Base-by-base conservation (phyloP, 148 eudicot genomes). In the Spergularia bocconei region DNA sequence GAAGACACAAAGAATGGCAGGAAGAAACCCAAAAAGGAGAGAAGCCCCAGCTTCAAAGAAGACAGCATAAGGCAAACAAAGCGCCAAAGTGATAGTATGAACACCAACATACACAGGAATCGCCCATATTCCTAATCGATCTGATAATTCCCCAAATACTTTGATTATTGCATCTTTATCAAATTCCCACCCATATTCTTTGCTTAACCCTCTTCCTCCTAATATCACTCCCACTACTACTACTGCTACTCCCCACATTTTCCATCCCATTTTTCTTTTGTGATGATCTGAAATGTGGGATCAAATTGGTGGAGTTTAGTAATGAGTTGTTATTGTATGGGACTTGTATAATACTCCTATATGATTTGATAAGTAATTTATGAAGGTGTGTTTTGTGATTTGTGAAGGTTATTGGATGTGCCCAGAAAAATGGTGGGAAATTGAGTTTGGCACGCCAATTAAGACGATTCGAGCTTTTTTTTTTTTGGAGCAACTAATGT, bases 1-100 rank as follows among this genome's bases (percentile, higher is more conserved):
- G 68, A 90, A 88, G 74, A 92, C 96, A 74, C 91, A 88, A 14
- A 87, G 69, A 55, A 92, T 82, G 13, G 88, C 97, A 39, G 92
- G 88, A 38, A 90, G 38, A 79, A 92, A 92, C 6, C 97, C 95
- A 73, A 92, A 92, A 20, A 92, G 80, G 19, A 92, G 79, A 72
- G 97, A 90, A 16, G 97, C 97, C 1, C 88, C 97, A 20, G 92
- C 96, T 71, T 92, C 97, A 63, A 92, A 90, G 81, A 92, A 90
- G 17, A 92, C 87, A 11, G 97, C 95, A 63, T 75, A 87, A 21
- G 97, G 97, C 50, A 92, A 81, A 71, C 97, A 92, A 4, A 90
- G 79, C 9, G 96, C 86, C 9, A 92, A 81, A 1, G 93, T 85
- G 8, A 92, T 16, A 17, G 96, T 88, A 79, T 92, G 97, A 25